Evolutionary conservation across 75 land plant species (phyloP), one percentile per base, ranked within the genome.

Genomic region (Sequoiadendron giganteum): DNA sequence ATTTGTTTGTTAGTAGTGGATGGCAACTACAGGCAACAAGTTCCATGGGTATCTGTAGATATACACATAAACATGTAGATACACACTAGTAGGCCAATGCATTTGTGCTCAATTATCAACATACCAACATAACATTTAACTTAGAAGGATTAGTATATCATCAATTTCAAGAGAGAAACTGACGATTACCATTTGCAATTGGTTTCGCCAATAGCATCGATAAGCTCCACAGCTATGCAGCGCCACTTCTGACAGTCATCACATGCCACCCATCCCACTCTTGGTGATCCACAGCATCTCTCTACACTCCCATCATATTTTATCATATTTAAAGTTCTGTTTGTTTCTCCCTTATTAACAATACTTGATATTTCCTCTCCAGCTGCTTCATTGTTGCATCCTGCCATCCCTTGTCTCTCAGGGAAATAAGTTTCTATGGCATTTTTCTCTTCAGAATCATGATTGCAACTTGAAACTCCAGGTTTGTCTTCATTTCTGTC

Each of bases 191-290:
- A 97, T 88, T 80, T 87, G 83, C 89, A 89, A 72, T 95, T 89
- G 38, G 95, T 91, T 54, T 91, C 91, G 32, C 90, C 94, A 80
- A 97, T 95, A 14, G 38, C 65, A 86, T 96, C 94, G 56, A 93
- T 95, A 73, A 97, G 94, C 34, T 85, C 84, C 87, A 90, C 91
- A 10, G 98, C 91, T 76, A 97, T 94, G 81, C 98, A 90, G 10
- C 97, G 91, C 99, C 99, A 97, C 80, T 96, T 96, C 2, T 85
- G 84, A 84, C 98, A 97, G 86, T 93, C 94, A 91, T 97, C 99
- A 92, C 99, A 97, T 39, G 86, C 68, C 47, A 93, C 99, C 98
- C 98, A 97, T 56, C 98, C 96, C 81, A 75, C 87, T 49, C 85
- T 86, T 5, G 92, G 88, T 36, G 48, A 85, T 8, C 55, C 73